Conservation (phyloP, 495 filamentous ascomycete species). For the Talaromyces adpressus region DNA sequence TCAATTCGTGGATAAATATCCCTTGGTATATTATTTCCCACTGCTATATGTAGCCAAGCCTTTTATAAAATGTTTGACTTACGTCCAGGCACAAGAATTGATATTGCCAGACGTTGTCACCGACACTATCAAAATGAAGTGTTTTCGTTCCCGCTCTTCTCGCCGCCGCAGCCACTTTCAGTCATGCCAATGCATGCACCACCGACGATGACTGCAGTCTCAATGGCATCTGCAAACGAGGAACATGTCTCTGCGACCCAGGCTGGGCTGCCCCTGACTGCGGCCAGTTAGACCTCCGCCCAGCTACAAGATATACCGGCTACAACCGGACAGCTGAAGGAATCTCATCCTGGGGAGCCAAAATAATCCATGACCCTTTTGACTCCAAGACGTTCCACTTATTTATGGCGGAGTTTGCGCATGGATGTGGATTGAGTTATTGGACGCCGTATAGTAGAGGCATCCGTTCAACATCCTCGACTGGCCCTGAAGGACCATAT, state of each 20-base stretch:
- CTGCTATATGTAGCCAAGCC: not conserved
- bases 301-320: constrained; percentile 20
- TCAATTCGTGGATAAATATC: not conserved
- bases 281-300: constrained; percentile 27
- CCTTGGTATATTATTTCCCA: no score
- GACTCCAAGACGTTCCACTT: constrained; percentile 24
- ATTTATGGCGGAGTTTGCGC: constrained; percentile 25
- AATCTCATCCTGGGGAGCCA: constrained; percentile 31
- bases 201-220: constrained; percentile 36
- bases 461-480: constrained; percentile 29
- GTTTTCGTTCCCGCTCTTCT: not conserved
- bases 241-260: constrained; percentile 25
- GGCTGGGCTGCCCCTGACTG: constrained; percentile 32
- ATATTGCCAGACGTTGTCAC: not conserved
- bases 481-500: constrained; percentile 27
- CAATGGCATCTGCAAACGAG: constrained; percentile 25
- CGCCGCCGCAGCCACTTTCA: not conserved
- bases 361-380: constrained; percentile 27
- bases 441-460: constrained; percentile 31
- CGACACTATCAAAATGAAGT: not conserved
- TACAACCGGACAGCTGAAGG: constrained; percentile 28
- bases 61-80: not conserved
- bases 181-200: constrained; percentile 11
- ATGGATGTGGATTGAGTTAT: constrained; percentile 28
- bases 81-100: not conserved